Evolutionary conservation across 768 basidiomycete genomes (phyloP).

Genomic region (Leccinum variicolor): DNA sequence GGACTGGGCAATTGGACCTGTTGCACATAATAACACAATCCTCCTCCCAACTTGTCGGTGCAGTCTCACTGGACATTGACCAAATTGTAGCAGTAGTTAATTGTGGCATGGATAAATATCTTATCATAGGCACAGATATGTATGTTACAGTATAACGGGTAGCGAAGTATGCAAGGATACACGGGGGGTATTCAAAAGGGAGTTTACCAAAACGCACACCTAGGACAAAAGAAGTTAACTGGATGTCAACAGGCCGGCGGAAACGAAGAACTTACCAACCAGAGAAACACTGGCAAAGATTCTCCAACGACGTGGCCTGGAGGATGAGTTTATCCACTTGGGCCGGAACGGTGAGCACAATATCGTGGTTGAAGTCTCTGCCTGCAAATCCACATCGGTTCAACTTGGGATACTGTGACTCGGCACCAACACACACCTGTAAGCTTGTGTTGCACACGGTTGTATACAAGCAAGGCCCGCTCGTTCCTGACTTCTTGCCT

Average conservation of each 20-base stretch:
- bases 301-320: constrained; percentile 91
- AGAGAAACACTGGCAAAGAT: constrained; percentile 95
- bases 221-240: constrained; percentile 16
- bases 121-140: constrained; percentile 6
- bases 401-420: not conserved
- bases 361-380: constrained; percentile 88
- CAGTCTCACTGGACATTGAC: not conserved
- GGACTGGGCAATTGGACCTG: no score
- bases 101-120: not conserved
- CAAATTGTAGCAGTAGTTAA: not conserved
- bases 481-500: constrained; percentile 88
- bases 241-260: not conserved
- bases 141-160: constrained; percentile 20
- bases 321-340: constrained; percentile 94
- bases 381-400: constrained; percentile 42
- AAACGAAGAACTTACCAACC: constrained; percentile 59
- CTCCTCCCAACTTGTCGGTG: constrained; percentile 16
- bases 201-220: constrained; percentile 75
- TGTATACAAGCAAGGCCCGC: constrained; percentile 86
- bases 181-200: constrained; percentile 1
- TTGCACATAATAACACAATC: no score
- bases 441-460: constrained; percentile 92
- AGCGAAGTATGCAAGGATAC: constrained; percentile 13
- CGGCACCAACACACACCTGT: constrained; percentile 51
- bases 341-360: constrained; percentile 63